Base-by-base conservation (phyloP, 2,329 filamentous ascomycete species). In the Leptographium wingfieldii region DNA sequence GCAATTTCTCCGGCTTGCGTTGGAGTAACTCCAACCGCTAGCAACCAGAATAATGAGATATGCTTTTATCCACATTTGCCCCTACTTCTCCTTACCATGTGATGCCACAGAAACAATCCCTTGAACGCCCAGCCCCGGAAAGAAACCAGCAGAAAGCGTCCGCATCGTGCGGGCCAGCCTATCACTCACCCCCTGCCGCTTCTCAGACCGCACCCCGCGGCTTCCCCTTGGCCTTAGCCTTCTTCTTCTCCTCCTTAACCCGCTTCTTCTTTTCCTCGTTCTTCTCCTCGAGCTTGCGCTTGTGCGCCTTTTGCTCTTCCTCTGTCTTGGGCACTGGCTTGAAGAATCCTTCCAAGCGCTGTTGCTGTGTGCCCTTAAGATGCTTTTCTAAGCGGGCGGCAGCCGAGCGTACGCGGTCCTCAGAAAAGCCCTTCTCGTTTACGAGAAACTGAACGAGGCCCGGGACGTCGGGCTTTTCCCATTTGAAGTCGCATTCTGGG, bases 301-400 rank as follows among this genome's bases (percentile, higher is more conserved):
- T 99, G 69, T 95, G 76, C 51, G 74, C 85, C 59, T 87, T 86
- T 74, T 92, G 88, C 75, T 99, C 86, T 64, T 86, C 87, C 0
- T 92, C 88, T 0, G 92, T 90, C 77, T 92, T 95, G 63, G 90
- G 88, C 19, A 95, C 75, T 1, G 90, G 85, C 77, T 96, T 96
- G 80, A 99, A 99, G 77, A 99, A 99, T 0, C 94, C 94, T 70
- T 97, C 92, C 1, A 99, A 77, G 27, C 94, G 82, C 33, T 89
- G 87, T 75, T 99, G 94, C 73, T 97, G 94, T 33, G 87, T 87
- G 56, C 82, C 87, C 80, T 96, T 96, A 65, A 95, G 77, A 67
- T 91, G 94, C 81, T 97, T 99, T 71, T 88, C 83, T 61, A 99
- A 75, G 60, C 90, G 83, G 2, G 84, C 81, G 0, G 88, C 92